phyloP scores from a whole-genome alignment of 1,284 basidiomycete species.

The Singerocomus rubriflavus region DNA sequence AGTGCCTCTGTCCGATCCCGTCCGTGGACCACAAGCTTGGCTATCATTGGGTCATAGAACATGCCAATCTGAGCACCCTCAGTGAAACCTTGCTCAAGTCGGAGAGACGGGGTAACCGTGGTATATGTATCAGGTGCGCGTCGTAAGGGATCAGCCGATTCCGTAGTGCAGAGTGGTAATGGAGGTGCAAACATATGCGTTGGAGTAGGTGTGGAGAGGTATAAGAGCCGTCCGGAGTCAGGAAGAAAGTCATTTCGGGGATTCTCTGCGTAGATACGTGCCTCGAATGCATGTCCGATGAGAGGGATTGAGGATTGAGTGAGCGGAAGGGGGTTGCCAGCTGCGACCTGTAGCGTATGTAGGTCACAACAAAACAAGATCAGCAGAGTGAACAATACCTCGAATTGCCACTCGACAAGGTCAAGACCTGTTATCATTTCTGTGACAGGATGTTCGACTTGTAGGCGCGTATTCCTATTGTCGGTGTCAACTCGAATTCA shows the following conservation, averaged over 20 bases:
- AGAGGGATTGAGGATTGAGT: conserved; percentile 76
- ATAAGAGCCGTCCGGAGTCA: conserved; percentile 80
- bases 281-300: conserved; percentile 92
- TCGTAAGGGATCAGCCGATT: conserved; percentile 33
- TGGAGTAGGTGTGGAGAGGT: conserved; percentile 74
- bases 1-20: conserved; percentile 85
- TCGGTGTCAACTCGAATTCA: conserved; percentile 1
- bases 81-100: conserved; percentile 89
- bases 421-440: conserved; percentile 94
- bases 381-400: conserved; percentile 43
- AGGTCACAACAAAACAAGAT: background rate
- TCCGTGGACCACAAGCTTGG: conserved; percentile 90
- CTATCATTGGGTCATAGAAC: conserved; percentile 94
- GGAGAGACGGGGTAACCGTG: conserved; percentile 58
- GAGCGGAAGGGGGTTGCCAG: conserved; percentile 83
- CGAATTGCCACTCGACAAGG: conserved; percentile 92
- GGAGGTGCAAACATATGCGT: conserved; percentile 61
- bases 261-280: conserved; percentile 95
- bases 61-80: conserved; percentile 88
- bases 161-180: conserved; percentile 23
- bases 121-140: conserved; percentile 39
- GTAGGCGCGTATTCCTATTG: conserved; percentile 84
- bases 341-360: conserved; percentile 59
- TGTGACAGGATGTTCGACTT: conserved; percentile 94
- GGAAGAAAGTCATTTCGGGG: conserved; percentile 92